Base-by-base conservation (phyloP, 305 asterid species). In the Fraxinus baroniana region DNA sequence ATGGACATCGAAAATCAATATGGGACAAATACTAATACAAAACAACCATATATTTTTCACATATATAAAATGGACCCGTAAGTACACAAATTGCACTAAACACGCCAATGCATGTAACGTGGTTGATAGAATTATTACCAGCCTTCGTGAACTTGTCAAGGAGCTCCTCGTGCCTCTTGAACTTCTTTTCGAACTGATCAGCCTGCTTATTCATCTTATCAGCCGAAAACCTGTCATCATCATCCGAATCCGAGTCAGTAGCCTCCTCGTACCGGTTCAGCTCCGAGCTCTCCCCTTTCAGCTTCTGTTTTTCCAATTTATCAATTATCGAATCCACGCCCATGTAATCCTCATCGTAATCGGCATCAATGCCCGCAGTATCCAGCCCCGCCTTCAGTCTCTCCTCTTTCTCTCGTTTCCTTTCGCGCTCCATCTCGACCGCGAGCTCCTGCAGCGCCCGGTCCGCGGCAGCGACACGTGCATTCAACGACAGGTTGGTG, bases 161-260 rank as follows among this genome's bases (percentile, higher is more conserved):
- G 78, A 39, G 89, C 83, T 87, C 91, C 80, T 89, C 86, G 36
- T 85, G 91, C 82, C 90, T 89, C 81, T 88, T 77, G 81, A 86
- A 87, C 92, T 90, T 91, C 90, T 89, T 91, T 70, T 91, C 90
- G 66, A 91, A 92, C 82, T 52, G 84, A 10, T 88, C 89, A 18
- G 75, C 6, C 79, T 71, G 84, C 80, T 86, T 88, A 22, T 84
- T 74, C 74, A 71, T 35, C 17, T 87, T 88, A 3, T 87, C 93
- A 30, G 79, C 75, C 6, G 89, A 82, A 79, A 78, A 85, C 71
- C 90, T 83, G 70, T 91, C 97, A 13, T 94, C 98, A 1, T 89
- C 93, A 33, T 90, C 95, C 3, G 94, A 87, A 32, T 95, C 98
- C 3, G 98, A 94, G 78, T 95, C 98, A 10, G 90, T 91, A 18